phyloP scores from a whole-genome alignment of 768 basidiomycete genomes.

The Rhodotorula taiwanensis region DNA sequence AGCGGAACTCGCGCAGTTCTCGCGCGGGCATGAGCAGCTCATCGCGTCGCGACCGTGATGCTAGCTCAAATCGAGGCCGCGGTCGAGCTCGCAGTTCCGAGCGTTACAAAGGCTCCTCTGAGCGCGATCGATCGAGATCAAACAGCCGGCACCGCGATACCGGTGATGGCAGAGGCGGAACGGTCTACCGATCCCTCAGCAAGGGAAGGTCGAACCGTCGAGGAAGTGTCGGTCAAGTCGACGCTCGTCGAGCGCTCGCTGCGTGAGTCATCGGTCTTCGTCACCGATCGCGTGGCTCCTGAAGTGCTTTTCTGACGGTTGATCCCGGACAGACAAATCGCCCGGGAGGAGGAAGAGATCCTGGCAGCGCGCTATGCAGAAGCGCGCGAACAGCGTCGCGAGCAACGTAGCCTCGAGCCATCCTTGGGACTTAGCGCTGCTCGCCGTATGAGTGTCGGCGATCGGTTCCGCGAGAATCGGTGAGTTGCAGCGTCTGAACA shows the following conservation, averaged over 20 bases:
- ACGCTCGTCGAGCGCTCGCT: constrained; percentile 1
- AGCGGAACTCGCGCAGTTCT: neutral
- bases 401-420: neutral
- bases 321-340: constrained; percentile 21
- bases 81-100: no score
- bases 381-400: neutral
- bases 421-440: no score
- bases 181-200: constrained; percentile 2
- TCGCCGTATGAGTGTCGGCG: constrained; percentile 17
- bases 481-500: neutral
- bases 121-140: neutral
- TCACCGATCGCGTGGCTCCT: no score
- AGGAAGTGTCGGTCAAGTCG: neutral
- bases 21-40: neutral
- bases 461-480: constrained; percentile 26
- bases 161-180: neutral
- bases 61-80: neutral
- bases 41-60: neutral
- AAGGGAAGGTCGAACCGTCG: constrained; percentile 2
- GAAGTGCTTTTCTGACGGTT: no score
- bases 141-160: neutral
- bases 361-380: constrained; percentile 4
- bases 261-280: constrained; percentile 6
- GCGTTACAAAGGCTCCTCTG: no score
- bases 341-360: constrained; percentile 23